A percentile compares a stretch with the other conserved stretches of the same genome.
Conservation (phyloP, 495 filamentous ascomycete genomes). For the Annulohypoxylon moriforme region DNA sequence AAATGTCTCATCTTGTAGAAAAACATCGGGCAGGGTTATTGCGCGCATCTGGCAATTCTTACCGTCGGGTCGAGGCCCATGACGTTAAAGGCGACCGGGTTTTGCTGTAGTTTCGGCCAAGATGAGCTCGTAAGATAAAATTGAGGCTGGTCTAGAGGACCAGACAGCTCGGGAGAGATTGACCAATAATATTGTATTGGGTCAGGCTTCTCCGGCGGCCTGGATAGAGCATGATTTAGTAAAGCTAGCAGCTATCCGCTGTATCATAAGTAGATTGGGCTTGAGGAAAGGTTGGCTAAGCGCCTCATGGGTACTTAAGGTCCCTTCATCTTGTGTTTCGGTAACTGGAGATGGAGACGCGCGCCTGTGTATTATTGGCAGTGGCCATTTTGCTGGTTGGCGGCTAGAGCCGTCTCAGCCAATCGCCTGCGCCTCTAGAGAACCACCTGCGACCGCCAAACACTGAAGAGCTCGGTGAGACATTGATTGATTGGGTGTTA, state of each 20-base stretch:
- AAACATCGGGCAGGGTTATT: constrained; percentile 12
- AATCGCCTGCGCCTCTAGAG: constrained; percentile 36
- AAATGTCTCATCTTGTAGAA: constrained; percentile 45
- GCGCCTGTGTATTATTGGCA: constrained; percentile 46
- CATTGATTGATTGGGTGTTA: constrained; percentile 23
- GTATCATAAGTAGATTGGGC: constrained; percentile 35
- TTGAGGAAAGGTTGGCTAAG: constrained; percentile 43
- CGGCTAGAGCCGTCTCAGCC: constrained; percentile 32
- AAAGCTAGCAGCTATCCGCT: not conserved
- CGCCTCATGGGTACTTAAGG: constrained; percentile 33
- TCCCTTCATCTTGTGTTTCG: constrained; percentile 42
- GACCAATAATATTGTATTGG: constrained; percentile 32
- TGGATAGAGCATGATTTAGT: constrained; percentile 14
- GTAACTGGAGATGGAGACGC: constrained; percentile 36
- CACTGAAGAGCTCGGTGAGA: constrained; percentile 14
- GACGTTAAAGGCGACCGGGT: constrained; percentile 25
- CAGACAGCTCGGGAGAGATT: constrained; percentile 32
- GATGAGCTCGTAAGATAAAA: constrained; percentile 40
- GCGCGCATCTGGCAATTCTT: constrained; percentile 7
- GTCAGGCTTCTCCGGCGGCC: constrained; percentile 14
- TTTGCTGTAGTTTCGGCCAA: constrained; percentile 37
- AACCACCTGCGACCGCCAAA: constrained; percentile 42
- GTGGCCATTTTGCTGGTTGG: constrained; percentile 20
- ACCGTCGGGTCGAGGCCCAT: constrained; percentile 3
- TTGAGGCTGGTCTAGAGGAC: constrained; percentile 43